Conservation (phyloP, 2,329 filamentous ascomycete species). For the Aspergillus pseudonomiae region DNA sequence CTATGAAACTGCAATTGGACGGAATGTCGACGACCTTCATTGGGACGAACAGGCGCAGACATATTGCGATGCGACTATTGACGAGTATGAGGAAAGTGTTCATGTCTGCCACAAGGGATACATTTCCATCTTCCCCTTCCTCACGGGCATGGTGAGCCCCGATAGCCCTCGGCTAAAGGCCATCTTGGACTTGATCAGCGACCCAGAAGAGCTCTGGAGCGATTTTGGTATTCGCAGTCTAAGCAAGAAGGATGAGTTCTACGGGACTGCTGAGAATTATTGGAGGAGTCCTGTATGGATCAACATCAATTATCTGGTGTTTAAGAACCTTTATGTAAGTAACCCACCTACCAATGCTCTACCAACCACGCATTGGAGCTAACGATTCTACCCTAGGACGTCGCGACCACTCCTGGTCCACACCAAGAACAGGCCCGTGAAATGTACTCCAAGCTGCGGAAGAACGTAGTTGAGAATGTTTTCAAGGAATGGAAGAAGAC, state of each 20-base stretch:
- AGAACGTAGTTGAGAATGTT: constrained; percentile 86
- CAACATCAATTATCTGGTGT: constrained; percentile 89
- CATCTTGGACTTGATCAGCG: constrained; percentile 74
- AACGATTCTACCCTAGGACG: constrained; percentile 52
- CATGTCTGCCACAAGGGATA: constrained; percentile 98
- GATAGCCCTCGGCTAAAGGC: constrained; percentile 74
- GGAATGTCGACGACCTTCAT: constrained; percentile 89
- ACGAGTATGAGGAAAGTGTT: constrained; percentile 87
- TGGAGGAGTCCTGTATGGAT: constrained; percentile 96
- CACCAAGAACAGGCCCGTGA: constrained; percentile 69
- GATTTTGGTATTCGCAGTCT: constrained; percentile 85
- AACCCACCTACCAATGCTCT: not conserved
- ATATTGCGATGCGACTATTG: constrained; percentile 94
- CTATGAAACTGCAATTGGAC: constrained; percentile 74
- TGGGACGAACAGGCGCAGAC: constrained; percentile 80
- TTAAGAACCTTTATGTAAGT: constrained; percentile 77
- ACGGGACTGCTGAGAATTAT: constrained; percentile 93
- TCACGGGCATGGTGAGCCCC: constrained; percentile 75
- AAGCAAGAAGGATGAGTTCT: constrained; percentile 79
- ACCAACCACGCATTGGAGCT: constrained; percentile 9
- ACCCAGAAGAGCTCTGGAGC: constrained; percentile 88
- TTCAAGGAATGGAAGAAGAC: constrained; percentile 87
- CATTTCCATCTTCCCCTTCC: constrained; percentile 88
- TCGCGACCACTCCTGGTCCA: constrained; percentile 67
- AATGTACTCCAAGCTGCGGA: constrained; percentile 75